Percentiles rank a stretch among this genome's conserved stretches.
Conservation (phyloP, 2,329 filamentous ascomycete species). For the Septoria petroselini region DNA sequence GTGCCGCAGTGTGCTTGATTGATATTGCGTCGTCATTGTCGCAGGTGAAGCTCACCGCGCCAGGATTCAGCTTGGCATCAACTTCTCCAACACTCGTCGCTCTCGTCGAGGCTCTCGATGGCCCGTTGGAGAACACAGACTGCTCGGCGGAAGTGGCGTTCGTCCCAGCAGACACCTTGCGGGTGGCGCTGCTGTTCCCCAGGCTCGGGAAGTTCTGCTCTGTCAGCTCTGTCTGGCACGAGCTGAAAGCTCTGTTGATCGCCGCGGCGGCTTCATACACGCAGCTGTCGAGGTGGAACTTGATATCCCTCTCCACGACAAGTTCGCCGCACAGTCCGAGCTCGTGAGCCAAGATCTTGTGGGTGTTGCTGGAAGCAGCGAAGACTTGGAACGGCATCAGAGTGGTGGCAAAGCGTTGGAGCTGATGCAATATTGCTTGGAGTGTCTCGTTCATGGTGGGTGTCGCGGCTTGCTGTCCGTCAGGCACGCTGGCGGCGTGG, state of each 20-base stretch:
- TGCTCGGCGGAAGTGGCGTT: background rate
- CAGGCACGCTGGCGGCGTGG: background rate
- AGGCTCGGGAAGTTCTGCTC: conserved; percentile 3
- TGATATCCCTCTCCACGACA: background rate
- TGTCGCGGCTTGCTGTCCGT: background rate
- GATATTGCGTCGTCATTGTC: background rate
- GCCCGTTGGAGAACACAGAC: background rate
- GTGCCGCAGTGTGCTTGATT: background rate
- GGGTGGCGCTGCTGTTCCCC: background rate
- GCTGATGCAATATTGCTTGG: background rate
- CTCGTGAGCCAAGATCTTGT: conserved; percentile 1
- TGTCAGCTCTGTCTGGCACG: background rate
- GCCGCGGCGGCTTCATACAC: background rate
- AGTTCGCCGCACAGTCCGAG: background rate
- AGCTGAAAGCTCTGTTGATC: background rate
- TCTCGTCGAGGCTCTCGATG: no score
- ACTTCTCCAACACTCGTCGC: background rate
- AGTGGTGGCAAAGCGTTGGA: background rate
- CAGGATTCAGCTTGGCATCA: background rate
- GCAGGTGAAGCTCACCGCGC: background rate
- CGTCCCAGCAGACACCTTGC: no score
- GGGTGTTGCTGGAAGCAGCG: background rate
- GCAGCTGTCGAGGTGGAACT: conserved; percentile 2
- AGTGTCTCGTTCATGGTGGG: background rate
- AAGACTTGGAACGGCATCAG: conserved; percentile 6